Evolutionary conservation across 2,329 filamentous ascomycete species (phyloP).

Genomic region (Fusarium anthophilum): DNA sequence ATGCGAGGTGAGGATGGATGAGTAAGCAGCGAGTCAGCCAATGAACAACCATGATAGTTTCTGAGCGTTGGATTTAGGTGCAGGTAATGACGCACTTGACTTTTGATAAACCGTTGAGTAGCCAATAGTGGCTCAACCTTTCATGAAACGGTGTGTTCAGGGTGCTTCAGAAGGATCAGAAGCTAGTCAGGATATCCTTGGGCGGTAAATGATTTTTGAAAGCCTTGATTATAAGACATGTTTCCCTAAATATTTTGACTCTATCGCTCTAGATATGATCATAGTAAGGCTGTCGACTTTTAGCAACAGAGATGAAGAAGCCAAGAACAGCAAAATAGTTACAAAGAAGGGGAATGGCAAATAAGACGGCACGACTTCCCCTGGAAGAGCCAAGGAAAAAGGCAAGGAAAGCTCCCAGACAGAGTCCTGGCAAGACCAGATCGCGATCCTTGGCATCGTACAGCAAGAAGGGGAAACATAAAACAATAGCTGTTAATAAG

Average conservation of each 20-base stretch:
- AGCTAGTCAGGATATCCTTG: background rate
- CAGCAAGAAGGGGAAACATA: background rate
- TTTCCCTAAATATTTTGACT: accelerated
- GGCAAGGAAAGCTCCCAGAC: background rate
- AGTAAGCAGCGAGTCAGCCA: conserved; percentile 6
- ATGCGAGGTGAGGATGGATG: background rate
- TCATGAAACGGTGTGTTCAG: background rate
- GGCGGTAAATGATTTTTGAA: background rate
- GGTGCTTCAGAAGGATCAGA: background rate
- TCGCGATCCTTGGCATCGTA: background rate
- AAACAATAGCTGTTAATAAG: background rate
- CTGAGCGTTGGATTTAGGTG: background rate
- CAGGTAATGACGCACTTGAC: conserved; percentile 10
- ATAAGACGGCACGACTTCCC: background rate
- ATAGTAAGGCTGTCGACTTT: background rate
- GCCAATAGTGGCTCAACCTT: background rate
- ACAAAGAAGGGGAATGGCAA: background rate
- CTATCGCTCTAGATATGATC: background rate
- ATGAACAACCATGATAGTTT: background rate
- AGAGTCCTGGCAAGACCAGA: background rate
- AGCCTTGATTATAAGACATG: background rate
- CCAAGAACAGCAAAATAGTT: background rate
- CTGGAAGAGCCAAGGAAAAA: background rate
- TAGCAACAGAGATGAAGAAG: background rate
- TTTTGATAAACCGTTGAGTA: background rate